Evolutionary conservation across 2,329 filamentous ascomycete species (phyloP).

Genomic region (Calonectria leucothoes): DNA sequence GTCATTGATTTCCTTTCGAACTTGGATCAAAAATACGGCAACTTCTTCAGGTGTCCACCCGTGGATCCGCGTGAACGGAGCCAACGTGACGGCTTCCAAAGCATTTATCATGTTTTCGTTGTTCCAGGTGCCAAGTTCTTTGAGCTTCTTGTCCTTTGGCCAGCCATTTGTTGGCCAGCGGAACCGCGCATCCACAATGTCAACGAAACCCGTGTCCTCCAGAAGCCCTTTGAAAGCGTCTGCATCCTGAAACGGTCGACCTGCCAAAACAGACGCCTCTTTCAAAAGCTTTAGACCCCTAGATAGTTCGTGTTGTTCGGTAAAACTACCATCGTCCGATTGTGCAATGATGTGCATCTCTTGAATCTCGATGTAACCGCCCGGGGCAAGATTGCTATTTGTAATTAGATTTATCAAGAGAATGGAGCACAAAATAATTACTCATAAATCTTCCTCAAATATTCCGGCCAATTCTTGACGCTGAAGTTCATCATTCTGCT

Average conservation of each 20-base stretch:
- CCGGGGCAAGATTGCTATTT: conserved; percentile 11
- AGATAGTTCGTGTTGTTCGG: neutral
- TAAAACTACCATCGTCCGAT: conserved; percentile 11
- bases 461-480: conserved; percentile 12
- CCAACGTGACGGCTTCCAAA: conserved; percentile 3
- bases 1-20: neutral
- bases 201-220: neutral
- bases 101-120: neutral
- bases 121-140: conserved; percentile 12
- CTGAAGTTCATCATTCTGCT: conserved; percentile 26
- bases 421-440: neutral
- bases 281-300: neutral
- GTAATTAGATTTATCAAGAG: neutral
- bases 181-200: neutral
- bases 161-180: conserved; percentile 11
- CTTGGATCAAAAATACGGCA: neutral
- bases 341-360: conserved; percentile 7
- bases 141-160: conserved; percentile 1
- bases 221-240: neutral
- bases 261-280: conserved; percentile 2
- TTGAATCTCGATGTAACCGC: conserved; percentile 22
- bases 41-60: neutral
- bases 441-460: conserved; percentile 17
- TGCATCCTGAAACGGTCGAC: neutral
- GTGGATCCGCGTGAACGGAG: neutral